Percentiles rank a stretch among this genome's conserved stretches.
These are phyloP conservation scores for Fistulinella cinereoalba DNA, from an alignment of 1,284 basidiomycete genomes.

Conservation along the genomic window DNA sequence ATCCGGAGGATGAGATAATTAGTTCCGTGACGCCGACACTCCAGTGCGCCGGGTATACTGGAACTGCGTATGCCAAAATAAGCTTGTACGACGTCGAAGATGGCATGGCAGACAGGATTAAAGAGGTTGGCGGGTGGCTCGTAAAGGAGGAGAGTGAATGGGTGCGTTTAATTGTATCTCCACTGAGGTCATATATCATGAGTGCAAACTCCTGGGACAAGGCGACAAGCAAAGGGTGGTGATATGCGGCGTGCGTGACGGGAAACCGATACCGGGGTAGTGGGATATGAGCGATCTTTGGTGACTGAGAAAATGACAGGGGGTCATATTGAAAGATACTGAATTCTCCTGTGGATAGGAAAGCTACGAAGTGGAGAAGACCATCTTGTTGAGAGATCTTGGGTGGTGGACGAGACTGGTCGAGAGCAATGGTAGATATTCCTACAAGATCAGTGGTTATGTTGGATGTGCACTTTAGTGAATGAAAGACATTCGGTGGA, in stretches of 20 bases:
- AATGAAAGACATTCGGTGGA: conserved; percentile 11
- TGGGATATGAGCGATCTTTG: conserved; percentile 50
- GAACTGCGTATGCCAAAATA: conserved; percentile 66
- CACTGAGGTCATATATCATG: conserved; percentile 64
- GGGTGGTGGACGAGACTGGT: conserved; percentile 59
- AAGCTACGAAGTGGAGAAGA: conserved; percentile 48
- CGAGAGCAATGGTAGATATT: conserved; percentile 63
- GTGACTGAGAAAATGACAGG: conserved; percentile 38
- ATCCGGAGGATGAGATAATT: conserved; percentile 47
- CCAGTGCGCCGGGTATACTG: conserved; percentile 80
- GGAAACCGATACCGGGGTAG: conserved; percentile 40
- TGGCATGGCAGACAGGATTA: conserved; percentile 59
- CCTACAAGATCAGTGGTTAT: conserved; percentile 27
- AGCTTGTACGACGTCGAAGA: conserved; percentile 63
- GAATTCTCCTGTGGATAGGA: conserved; percentile 69
- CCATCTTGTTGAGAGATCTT: conserved; percentile 26
- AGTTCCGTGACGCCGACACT: conserved; percentile 74
- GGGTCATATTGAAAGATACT: conserved; percentile 53
- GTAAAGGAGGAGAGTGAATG: conserved; percentile 72
- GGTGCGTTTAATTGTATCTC: conserved; percentile 45
- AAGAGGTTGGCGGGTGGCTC: conserved; percentile 68
- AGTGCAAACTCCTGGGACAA: conserved; percentile 65
- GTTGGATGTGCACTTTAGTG: conserved; percentile 30
- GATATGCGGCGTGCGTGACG: conserved; percentile 65
- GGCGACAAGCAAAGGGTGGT: conserved; percentile 72